Conservation (phyloP, 768 basidiomycete genomes). For the Xerocomus potaroensis region DNA sequence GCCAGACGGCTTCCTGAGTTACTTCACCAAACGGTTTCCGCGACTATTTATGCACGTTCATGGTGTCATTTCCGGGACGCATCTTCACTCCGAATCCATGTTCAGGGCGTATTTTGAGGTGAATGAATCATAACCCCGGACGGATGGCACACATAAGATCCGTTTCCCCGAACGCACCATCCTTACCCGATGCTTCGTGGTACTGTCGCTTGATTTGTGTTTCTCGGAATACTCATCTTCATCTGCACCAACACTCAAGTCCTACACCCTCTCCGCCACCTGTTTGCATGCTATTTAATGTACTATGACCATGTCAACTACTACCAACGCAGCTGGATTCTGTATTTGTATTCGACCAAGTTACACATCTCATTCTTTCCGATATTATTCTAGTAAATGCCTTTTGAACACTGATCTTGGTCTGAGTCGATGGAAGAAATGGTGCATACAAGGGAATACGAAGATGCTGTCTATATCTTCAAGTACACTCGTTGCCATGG, state of each 20-base stretch:
- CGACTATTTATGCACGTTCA: constrained; percentile 89
- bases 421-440: too few species aligned
- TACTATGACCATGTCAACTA: constrained; percentile 1
- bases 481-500: not conserved
- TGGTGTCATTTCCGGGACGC: constrained; percentile 66
- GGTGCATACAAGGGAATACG: not conserved
- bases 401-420: too few species aligned
- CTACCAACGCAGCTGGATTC: constrained; percentile 4
- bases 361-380: not conserved
- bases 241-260: not conserved
- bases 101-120: constrained; percentile 88
- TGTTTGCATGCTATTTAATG: constrained; percentile 19
- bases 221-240: constrained; percentile 4
- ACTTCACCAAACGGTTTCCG: constrained; percentile 94
- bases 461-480: not conserved
- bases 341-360: constrained; percentile 19
- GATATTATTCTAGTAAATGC: not conserved
- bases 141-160: not conserved
- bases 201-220: too few species aligned
- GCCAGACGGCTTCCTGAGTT: constrained; percentile 87
- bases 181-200: not conserved
- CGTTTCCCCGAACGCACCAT: not conserved
- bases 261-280: not conserved
- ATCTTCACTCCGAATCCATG: constrained; percentile 81
- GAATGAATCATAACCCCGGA: constrained; percentile 36